Evolutionary conservation across 1,284 basidiomycete species (phyloP), one percentile per base, ranked within the genome.

Genomic region (Fomes fomentarius): DNA sequence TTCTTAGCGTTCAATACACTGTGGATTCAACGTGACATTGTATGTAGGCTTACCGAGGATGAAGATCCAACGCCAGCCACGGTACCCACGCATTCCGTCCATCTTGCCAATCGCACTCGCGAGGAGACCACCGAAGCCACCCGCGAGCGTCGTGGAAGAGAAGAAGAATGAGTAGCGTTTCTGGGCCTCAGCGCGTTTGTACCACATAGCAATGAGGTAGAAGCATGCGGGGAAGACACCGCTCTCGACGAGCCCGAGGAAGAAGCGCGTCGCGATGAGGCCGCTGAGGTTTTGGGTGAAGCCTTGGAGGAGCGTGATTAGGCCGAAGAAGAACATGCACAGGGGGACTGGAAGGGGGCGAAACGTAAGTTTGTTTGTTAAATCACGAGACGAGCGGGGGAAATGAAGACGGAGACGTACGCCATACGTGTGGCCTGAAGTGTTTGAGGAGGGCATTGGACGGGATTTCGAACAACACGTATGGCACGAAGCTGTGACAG

Each of bases 11-110:
- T 12, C 28, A 12, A 6, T 7, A 30, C 28, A 30, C 12, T 6
- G 28, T 6, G 28, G 7, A 7, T 7, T 30, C 6, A 30, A 30
- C 12, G 28, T 12, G 12, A 7, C 28, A 30, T n/a, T n/a, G n/a
- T n/a, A n/a, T n/a, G n/a, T n/a, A 22, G 15, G 58, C 75, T 64
- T 49, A 77, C 75, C 76, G 2, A 77, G 65, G 25, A 77, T 72
- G 63, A 76, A 70, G 15, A 77, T 66, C 75, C 76, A 77, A 30
- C 69, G 56, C 71, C 71, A 73, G 28, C 69, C 70, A 7, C 51
- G 61, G 40, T 66, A 69, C 26, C 70, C 70, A 1, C 58, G 52
- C 31, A 69, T 51, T 37, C 69, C 70, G 50, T 73, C 69, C 69
- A 73, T 68, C 60, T 73, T 71, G 21, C 69, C 68, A 22, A 72